Percentiles rank a stretch among this genome's conserved stretches.
These are phyloP conservation scores for Volvox reticuliferus DNA, from an alignment of 139 green algal species.

Conservation along the genomic window DNA sequence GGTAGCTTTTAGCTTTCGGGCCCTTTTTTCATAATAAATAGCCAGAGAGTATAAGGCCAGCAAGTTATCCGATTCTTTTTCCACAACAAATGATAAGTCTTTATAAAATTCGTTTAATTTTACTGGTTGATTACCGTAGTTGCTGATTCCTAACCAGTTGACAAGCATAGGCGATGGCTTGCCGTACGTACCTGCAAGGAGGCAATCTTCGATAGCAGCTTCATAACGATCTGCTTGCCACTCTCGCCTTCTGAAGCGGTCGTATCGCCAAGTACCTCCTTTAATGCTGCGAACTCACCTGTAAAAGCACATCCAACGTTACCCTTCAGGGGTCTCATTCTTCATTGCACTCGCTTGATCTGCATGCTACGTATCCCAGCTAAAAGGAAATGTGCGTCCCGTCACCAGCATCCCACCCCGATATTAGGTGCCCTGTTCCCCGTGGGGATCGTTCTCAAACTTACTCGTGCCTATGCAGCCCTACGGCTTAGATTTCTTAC, in stretches of 20 bases:
- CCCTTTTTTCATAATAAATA: too few relatives aligned
- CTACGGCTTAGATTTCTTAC: slow-evolving; percentile 26
- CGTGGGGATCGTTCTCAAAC: background rate
- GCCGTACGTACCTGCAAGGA: slow-evolving; percentile 61
- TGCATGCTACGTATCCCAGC: background rate
- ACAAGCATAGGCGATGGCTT: background rate
- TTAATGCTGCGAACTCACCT: slow-evolving; percentile 85
- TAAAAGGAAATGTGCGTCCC: background rate
- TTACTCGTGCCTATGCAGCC: too few relatives aligned
- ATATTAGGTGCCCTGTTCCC: background rate
- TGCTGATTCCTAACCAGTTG: too few relatives aligned
- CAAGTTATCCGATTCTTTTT: too few relatives aligned
- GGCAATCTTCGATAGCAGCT: slow-evolving; percentile 79
- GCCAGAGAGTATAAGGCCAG: too few relatives aligned
- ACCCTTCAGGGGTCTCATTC: background rate
- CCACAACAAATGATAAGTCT: too few relatives aligned
- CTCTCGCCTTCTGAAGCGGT: background rate
- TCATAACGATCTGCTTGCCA: slow-evolving; percentile 78
- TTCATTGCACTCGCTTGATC: background rate
- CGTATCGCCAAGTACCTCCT: slow-evolving; percentile 75
- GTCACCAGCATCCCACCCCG: too few relatives aligned
- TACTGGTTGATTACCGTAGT: too few relatives aligned
- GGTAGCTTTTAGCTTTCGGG: too few relatives aligned
- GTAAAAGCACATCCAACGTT: background rate
- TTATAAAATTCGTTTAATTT: too few relatives aligned